Conservation (phyloP, 306 rosid genomes). For the Delonix regia region DNA sequence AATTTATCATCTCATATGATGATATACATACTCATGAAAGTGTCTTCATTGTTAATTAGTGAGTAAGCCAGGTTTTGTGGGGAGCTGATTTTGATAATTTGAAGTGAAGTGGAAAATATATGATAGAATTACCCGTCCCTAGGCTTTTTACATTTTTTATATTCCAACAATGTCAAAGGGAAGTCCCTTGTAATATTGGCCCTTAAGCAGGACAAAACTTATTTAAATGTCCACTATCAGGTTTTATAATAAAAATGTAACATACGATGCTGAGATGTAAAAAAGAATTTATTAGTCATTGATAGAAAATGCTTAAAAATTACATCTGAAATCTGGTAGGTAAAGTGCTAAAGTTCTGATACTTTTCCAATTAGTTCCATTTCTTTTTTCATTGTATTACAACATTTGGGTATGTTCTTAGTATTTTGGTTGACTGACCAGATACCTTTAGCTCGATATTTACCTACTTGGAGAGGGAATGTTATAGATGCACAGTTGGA, state of each 20-base stretch:
- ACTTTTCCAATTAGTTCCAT: too few relatives aligned
- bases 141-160: constrained; percentile 18
- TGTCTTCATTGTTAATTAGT: constrained; percentile 1
- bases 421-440: constrained; percentile 8
- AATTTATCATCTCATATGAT: background rate
- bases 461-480: constrained; percentile 3
- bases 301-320: too few relatives aligned
- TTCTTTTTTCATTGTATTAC: too few relatives aligned
- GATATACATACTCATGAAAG: constrained; percentile 24
- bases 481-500: constrained; percentile 10
- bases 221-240: too few relatives aligned
- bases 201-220: background rate
- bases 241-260: too few relatives aligned
- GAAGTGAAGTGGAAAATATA: background rate
- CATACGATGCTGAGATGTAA: too few relatives aligned
- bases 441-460: background rate
- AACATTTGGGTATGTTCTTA: background rate
- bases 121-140: constrained; percentile 5
- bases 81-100: background rate
- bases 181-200: background rate
- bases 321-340: too few relatives aligned
- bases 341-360: too few relatives aligned
- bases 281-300: too few relatives aligned
- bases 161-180: background rate
- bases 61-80: background rate